A percentile compares a stretch with the other conserved stretches of the same genome.
Conservation (phyloP, 306 rosid species). For the Potentilla sterilis region DNA sequence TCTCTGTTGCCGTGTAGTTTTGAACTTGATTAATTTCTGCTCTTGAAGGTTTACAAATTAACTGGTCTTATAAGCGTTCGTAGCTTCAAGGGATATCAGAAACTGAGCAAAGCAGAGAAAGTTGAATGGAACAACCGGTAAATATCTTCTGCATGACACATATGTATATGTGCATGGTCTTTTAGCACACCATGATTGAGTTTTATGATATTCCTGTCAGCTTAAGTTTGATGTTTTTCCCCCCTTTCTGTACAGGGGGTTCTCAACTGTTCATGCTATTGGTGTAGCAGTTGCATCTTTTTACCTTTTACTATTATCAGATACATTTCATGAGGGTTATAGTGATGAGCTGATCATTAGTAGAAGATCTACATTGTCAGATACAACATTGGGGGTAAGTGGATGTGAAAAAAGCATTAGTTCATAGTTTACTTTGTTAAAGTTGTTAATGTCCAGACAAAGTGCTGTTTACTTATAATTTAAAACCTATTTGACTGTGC, state of each 20-base stretch:
- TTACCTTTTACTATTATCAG: conserved; percentile 62
- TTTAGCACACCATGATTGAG: conserved; percentile 15
- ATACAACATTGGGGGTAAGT: conserved; percentile 75
- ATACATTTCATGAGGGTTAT: conserved; percentile 49
- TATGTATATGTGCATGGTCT: conserved; percentile 18
- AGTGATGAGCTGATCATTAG: conserved; percentile 42
- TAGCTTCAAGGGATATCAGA: conserved; percentile 46
- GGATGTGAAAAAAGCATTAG: conserved; percentile 17
- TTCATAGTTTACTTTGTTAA: conserved; percentile 13
- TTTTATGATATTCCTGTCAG: conserved; percentile 17
- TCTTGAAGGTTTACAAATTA: conserved; percentile 72
- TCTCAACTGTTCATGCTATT: conserved; percentile 87
- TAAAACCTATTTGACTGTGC: neutral
- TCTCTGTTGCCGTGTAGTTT: conserved; percentile 5
- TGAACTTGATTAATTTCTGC: conserved; percentile 21
- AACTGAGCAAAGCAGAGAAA: conserved; percentile 47
- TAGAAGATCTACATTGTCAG: conserved; percentile 72
- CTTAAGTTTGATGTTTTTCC: conserved; percentile 16
- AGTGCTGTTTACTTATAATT: neutral
- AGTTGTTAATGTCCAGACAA: neutral
- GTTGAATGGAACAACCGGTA: conserved; percentile 94
- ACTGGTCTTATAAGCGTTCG: conserved; percentile 53
- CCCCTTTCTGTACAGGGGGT: conserved; percentile 53
- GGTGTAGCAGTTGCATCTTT: conserved; percentile 61
- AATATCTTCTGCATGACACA: conserved; percentile 29